Base-by-base conservation (phyloP, 2,329 filamentous ascomycete genomes). In the Arachnomyces sp. region DNA sequence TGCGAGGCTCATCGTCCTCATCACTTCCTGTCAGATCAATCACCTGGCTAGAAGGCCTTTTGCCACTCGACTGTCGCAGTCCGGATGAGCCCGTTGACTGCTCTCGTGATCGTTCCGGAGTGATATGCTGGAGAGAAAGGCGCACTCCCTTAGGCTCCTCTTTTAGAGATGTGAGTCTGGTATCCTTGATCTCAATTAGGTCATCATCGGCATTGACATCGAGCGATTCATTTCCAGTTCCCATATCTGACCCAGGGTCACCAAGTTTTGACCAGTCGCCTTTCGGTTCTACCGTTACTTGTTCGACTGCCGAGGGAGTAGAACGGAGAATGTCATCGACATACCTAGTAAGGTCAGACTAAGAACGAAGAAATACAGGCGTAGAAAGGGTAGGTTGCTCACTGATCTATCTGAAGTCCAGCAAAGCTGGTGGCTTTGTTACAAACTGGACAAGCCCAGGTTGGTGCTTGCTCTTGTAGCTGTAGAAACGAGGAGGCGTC, bases 391-490 rank as follows among this genome's bases (percentile, higher is more conserved):
- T 30, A 29, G 33, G 66, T n/a, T n/a, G n/a, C 79, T 64, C 71
- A 92, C 77, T 92, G 84, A 51, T 98, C 92, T 20, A 96, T 79
- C 8, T 86, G 87, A 16, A 98, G 67, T 35, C 77, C 80, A 37
- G 90, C 83, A 60, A 86, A 98, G 0, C 81, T 78, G 2, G 88
- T 81, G 0, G 77, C 65, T 55, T 89, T 93, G 62, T 82, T 90
- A 68, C 92, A 98, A 15, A 95, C 82, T 0, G 92, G 92, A 55
- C 92, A 98, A n/a, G 80, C 73, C 92, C 92, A 98, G 13, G 92
- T 93, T 0, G 92, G 92, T 0, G 87, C 90, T 67, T 98, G 92
- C 59, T 96, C 88, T 59, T 96, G 90, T 18, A 98, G 67, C 53
- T 94, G 86, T 14, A 98, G 72, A 58, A 95, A 98, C 2, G 87